phyloP scores from a whole-genome alignment of 768 basidiomycete genomes.

The Agaricus bisporus region DNA sequence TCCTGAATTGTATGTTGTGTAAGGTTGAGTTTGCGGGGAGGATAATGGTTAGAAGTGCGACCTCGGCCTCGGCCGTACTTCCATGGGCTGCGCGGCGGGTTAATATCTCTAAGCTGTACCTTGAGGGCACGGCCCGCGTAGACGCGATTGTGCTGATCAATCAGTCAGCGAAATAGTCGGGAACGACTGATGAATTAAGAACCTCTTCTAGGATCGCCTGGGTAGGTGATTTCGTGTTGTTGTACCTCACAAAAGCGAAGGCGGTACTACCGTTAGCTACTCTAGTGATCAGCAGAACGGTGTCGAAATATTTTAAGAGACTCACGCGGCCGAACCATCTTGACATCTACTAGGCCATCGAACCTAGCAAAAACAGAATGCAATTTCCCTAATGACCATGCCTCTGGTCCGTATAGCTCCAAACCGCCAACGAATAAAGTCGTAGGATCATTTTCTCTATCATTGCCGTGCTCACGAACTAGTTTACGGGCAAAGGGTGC shows the following conservation, averaged over 20 bases:
- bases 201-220: constrained; percentile 66
- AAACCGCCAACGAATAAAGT: constrained; percentile 77
- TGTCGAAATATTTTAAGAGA: background rate
- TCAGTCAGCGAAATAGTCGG: background rate
- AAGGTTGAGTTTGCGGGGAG: constrained; percentile 14
- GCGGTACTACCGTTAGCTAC: constrained; percentile 59
- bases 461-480: constrained; percentile 19
- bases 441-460: constrained; percentile 51
- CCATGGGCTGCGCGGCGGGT: constrained; percentile 48
- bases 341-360: constrained; percentile 58
- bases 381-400: constrained; percentile 68
- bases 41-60: constrained; percentile 24
- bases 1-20: background rate
- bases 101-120: constrained; percentile 68
- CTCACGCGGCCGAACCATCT: constrained; percentile 61
- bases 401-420: constrained; percentile 52
- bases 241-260: constrained; percentile 76
- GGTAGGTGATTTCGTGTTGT: constrained; percentile 56
- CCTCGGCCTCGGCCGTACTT: constrained; percentile 40
- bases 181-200: background rate
- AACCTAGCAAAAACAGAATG: constrained; percentile 54
- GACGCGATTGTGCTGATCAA: constrained; percentile 58
- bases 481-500: constrained; percentile 20
- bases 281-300: background rate
- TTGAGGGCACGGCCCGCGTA: constrained; percentile 68